Evolutionary conservation across 768 basidiomycete species (phyloP).

Genomic region (Trametes gibbosa): DNA sequence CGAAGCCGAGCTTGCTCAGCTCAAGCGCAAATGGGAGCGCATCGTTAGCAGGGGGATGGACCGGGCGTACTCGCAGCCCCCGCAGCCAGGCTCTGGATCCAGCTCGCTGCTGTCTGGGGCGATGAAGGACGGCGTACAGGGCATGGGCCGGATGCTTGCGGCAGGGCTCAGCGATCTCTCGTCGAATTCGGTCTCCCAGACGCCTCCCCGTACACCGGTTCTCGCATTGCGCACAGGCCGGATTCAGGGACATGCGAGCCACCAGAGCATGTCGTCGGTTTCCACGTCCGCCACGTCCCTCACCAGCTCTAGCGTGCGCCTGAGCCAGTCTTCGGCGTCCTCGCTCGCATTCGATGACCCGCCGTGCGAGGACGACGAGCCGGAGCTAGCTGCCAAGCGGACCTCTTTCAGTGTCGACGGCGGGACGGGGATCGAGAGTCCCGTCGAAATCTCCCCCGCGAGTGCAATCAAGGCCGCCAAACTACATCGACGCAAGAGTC

Average conservation of each 20-base stretch:
- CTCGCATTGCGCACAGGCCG: constrained; percentile 11
- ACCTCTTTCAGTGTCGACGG: constrained; percentile 11
- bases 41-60: constrained; percentile 68
- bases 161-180: constrained; percentile 39
- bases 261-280: constrained; percentile 33
- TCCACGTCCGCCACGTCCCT: constrained; percentile 29
- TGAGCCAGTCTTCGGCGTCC: constrained; percentile 47
- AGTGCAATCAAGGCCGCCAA: constrained; percentile 22
- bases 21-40: constrained; percentile 83
- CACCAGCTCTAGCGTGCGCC: constrained; percentile 32
- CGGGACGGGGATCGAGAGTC: constrained; percentile 18
- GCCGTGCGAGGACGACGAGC: constrained; percentile 30
- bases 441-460: constrained; percentile 21
- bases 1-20: constrained; percentile 67
- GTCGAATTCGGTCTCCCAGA: constrained; percentile 21
- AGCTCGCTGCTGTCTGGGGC: constrained; percentile 12
- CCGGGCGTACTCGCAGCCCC: constrained; percentile 27
- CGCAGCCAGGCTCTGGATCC: constrained; percentile 31
- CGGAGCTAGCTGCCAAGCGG: constrained; percentile 42
- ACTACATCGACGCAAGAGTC: constrained; percentile 29
- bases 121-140: constrained; percentile 64
- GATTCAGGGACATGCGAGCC: constrained; percentile 20
- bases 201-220: constrained; percentile 10
- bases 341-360: constrained; percentile 39
- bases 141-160: constrained; percentile 53